Conservation (phyloP, 352 stramenopile species). For the Pythium sp. region DNA sequence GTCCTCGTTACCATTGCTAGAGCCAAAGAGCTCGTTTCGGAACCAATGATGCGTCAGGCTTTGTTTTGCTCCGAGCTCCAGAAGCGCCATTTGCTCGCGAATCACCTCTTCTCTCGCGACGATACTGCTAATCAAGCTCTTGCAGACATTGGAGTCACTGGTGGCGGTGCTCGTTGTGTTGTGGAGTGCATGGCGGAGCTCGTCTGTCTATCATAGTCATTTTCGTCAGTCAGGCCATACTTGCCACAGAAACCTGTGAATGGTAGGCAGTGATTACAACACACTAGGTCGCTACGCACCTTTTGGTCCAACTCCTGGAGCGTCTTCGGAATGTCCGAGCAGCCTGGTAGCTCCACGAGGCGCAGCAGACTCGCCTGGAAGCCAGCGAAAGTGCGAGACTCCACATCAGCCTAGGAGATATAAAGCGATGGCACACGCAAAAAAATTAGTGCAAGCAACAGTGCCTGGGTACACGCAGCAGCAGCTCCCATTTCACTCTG, state of each 20-base stretch:
- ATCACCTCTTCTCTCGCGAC: background rate
- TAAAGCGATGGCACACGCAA: background rate
- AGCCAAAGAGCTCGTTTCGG: constrained; percentile 6
- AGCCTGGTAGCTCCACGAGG: background rate
- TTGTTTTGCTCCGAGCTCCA: background rate
- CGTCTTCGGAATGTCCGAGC: background rate
- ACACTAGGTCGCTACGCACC: background rate
- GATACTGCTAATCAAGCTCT: background rate
- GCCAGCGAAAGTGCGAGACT: background rate
- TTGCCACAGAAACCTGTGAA: background rate
- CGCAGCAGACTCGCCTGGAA: constrained; percentile 3
- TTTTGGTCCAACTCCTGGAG: constrained; percentile 3
- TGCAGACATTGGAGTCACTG: background rate
- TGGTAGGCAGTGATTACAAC: background rate
- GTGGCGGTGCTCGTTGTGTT: background rate
- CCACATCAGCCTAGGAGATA: background rate
- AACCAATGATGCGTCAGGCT: background rate
- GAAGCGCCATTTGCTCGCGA: background rate
- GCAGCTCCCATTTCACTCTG: background rate
- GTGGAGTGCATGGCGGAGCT: constrained; percentile 1
- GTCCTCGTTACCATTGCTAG: background rate
- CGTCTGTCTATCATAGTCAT: background rate
- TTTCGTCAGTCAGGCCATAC: background rate
- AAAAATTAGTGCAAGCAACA: background rate
- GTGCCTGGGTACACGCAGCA: background rate